Base-by-base conservation (phyloP, 257 asterid species). In the Cordia subcordata region DNA sequence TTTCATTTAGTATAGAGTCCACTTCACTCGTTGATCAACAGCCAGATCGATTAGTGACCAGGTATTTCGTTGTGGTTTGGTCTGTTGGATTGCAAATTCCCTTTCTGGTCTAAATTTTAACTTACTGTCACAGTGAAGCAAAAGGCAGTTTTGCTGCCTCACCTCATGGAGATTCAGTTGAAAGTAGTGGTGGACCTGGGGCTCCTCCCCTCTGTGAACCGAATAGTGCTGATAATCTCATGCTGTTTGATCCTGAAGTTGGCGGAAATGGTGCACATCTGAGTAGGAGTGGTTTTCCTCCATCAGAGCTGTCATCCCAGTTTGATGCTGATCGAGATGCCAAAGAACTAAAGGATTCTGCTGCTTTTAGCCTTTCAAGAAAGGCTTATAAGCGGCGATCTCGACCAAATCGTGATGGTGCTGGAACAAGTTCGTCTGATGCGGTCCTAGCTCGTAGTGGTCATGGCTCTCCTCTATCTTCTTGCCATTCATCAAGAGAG, bases 111-210 rank as follows among this genome's bases (percentile, higher is more conserved):
- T 22, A 19, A 22, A 19, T 22, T 12, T 52, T 11, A 52, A 13
- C n/a, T 12, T 52, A 11, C 37, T 20, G 20, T 52, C 57, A 53
- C 69, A 86, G 97, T 70, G 96, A 82, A 73, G 93, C 87, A 66
- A 90, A 85, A 81, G 90, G 90, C 55, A 87, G 97, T 75, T 80
- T 82, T 79, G 72, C 90, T 49, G 84, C 86, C 50, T 89, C 95
- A 61, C 85, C 94, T 72, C 86, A 73, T 79, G 94, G 94, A 53
- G 97, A 90, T 77, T 87, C 97, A 47, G 81, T 81, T 56, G 96
- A 86, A 81, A 87, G 97, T 76, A 82, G 93, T 60, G 96, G 90
- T 69, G 74, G 90, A 78, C 94, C 86, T 60, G 83, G 77, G 69
- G 77, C 71, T 73, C 77, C 72, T 74, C 82, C 78, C 32, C 63